Conservation (phyloP, 768 basidiomycete species). For the Gautieria morchelliformis region DNA sequence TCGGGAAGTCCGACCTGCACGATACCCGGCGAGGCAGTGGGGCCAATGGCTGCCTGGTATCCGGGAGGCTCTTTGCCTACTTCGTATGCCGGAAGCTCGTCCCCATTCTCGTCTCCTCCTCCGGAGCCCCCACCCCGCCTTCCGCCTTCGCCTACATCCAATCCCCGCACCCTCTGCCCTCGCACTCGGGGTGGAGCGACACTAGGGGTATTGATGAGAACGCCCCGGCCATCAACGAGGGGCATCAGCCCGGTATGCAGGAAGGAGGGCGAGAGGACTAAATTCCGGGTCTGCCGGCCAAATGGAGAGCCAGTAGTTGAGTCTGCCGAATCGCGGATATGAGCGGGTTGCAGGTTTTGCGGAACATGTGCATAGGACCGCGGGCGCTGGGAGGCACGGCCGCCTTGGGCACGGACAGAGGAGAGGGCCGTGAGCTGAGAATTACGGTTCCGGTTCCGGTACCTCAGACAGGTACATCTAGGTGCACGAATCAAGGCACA, state of each 20-base stretch:
- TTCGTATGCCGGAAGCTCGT: conserved; percentile 3
- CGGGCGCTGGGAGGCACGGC: too few species aligned
- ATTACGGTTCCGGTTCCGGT: background rate
- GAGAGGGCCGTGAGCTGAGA: background rate
- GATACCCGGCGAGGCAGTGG: background rate
- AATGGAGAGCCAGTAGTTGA: background rate
- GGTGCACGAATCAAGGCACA: background rate
- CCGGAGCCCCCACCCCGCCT: background rate
- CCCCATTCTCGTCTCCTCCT: background rate
- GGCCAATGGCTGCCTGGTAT: background rate
- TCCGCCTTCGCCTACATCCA: conserved; percentile 1
- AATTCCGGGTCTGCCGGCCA: background rate
- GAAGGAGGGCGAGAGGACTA: conserved; percentile 1
- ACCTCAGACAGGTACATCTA: background rate
- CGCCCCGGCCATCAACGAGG: background rate
- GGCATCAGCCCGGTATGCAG: background rate
- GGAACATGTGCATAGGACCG: background rate
- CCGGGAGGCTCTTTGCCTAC: conserved; percentile 2
- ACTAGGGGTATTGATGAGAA: background rate
- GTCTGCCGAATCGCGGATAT: background rate
- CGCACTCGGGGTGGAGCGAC: background rate
- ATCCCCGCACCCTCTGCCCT: background rate
- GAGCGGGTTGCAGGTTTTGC: background rate
- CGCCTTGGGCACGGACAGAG: background rate
- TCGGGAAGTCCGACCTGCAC: background rate